A percentile compares a stretch with the other conserved stretches of the same genome.
Conservation (phyloP, 2,329 filamentous ascomycete genomes). For the Diaporthe vaccinii region DNA sequence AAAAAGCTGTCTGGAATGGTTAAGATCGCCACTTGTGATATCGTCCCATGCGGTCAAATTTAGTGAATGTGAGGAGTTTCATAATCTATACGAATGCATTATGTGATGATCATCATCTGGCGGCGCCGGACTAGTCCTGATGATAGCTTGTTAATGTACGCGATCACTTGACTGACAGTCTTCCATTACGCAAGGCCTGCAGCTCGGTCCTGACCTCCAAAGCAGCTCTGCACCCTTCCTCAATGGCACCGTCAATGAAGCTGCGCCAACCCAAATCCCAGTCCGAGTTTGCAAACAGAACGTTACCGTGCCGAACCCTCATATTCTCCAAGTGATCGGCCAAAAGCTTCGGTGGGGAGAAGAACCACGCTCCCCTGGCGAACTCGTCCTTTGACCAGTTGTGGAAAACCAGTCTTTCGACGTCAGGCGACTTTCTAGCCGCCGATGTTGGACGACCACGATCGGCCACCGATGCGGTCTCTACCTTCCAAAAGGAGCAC, state of each 20-base stretch:
- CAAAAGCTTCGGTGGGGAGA: background rate
- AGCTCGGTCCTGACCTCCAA: slow-evolving; percentile 3
- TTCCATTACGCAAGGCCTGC: background rate
- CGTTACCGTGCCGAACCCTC: slow-evolving; percentile 53
- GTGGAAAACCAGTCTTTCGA: slow-evolving; percentile 10
- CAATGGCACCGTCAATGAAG: slow-evolving; percentile 60
- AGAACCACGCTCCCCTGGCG: slow-evolving; percentile 40
- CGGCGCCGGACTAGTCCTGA: no score
- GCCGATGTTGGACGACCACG: slow-evolving; percentile 53
- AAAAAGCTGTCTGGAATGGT: no score
- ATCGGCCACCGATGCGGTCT: slow-evolving; percentile 57
- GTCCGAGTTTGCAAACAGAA: slow-evolving; percentile 62
- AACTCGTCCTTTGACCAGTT: slow-evolving; percentile 10
- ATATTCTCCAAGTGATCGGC: background rate
- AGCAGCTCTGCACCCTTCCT: slow-evolving; percentile 18
- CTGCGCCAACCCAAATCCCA: slow-evolving; percentile 64
- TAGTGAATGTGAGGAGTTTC: no score
- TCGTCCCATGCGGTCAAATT: no score
- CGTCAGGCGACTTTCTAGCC: slow-evolving; percentile 44
- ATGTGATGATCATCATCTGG: no score
- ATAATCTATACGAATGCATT: no score
- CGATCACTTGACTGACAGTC: background rate
- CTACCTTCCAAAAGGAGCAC: slow-evolving; percentile 53
- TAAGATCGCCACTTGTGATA: no score
- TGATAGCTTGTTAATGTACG: background rate